phyloP scores from a whole-genome alignment of 768 basidiomycete genomes.

The Boletus subcaerulescens region DNA sequence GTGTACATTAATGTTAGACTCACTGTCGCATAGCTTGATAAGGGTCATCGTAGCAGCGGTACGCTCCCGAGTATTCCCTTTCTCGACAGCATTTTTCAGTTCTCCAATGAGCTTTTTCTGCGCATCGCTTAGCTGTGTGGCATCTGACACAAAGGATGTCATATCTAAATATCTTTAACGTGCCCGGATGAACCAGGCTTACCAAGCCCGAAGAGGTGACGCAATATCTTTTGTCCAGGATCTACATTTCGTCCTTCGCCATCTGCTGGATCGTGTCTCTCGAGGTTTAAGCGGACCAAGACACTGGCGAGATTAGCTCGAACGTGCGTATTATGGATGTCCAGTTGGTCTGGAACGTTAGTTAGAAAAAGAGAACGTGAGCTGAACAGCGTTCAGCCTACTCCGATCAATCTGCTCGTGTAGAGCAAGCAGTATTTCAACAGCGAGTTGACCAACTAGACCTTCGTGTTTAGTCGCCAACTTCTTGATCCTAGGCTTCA shows the following conservation, averaged over 20 bases:
- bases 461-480: slow-evolving; percentile 8
- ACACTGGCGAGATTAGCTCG: slow-evolving; percentile 18
- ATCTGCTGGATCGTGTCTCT: neutral
- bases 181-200: neutral
- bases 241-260: neutral
- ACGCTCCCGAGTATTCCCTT: slow-evolving; percentile 9
- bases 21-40: slow-evolving; percentile 22
- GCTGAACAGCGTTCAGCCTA: neutral
- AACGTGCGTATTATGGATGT: slow-evolving; percentile 4
- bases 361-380: neutral
- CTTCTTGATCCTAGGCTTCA: slow-evolving; percentile 14
- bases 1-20: neutral
- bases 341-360: slow-evolving; percentile 3
- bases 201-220: slow-evolving; percentile 20
- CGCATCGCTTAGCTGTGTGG: neutral
- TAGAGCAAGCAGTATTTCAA: slow-evolving; percentile 18
- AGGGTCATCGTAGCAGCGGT: slow-evolving; percentile 23
- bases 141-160: slow-evolving; percentile 1
- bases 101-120: slow-evolving; percentile 12
- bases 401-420: slow-evolving; percentile 3
- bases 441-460: slow-evolving; percentile 19
- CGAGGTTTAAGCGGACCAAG: slow-evolving; percentile 7
- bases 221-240: slow-evolving; percentile 2
- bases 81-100: slow-evolving; percentile 4
- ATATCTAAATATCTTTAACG: neutral